phyloP scores from a whole-genome alignment of 2,329 filamentous ascomycete genomes.

The Xylaria sp. region DNA sequence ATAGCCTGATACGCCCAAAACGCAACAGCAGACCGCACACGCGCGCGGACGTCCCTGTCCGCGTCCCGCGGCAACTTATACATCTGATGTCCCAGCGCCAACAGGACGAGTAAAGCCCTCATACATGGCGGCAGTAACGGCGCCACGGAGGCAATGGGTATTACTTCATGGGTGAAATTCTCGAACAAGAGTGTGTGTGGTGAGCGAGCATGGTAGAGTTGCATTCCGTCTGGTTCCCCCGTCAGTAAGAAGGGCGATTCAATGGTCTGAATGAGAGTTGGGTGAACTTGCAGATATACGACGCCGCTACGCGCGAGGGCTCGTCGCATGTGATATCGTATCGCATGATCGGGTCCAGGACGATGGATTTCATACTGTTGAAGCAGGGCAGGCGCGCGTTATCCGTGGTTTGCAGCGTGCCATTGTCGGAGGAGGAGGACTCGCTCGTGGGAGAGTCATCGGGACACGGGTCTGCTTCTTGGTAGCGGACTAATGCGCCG shows the following conservation, averaged over 20 bases:
- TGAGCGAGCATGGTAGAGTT: slow-evolving; percentile 28
- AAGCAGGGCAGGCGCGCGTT: neutral
- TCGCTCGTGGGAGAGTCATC: neutral
- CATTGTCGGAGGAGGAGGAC: neutral
- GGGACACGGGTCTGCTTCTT: neutral
- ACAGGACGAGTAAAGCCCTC: slow-evolving; percentile 20
- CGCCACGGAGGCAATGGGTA: slow-evolving; percentile 14
- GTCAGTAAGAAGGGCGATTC: neutral
- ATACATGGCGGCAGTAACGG: slow-evolving; percentile 14
- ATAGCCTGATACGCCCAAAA: slow-evolving; percentile 29
- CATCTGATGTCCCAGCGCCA: slow-evolving; percentile 22
- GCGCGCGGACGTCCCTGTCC: slow-evolving; percentile 1
- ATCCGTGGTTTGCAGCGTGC: neutral
- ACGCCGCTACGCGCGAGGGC: slow-evolving; percentile 24
- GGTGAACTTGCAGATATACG: slow-evolving; percentile 30
- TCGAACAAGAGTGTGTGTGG: slow-evolving; percentile 15
- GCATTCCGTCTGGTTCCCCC: slow-evolving; percentile 28
- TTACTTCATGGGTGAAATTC: slow-evolving; percentile 3
- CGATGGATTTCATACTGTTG: slow-evolving; percentile 1
- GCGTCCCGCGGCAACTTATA: slow-evolving; percentile 13
- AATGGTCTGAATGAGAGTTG: too few relatives aligned
- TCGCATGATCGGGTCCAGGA: slow-evolving; percentile 14
- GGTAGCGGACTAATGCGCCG: neutral
- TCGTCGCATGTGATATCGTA: slow-evolving; percentile 22
- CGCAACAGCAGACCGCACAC: slow-evolving; percentile 17